Conservation (phyloP, 176 grass and related monocot genomes). For the Cenchrus fungigraminus region DNA sequence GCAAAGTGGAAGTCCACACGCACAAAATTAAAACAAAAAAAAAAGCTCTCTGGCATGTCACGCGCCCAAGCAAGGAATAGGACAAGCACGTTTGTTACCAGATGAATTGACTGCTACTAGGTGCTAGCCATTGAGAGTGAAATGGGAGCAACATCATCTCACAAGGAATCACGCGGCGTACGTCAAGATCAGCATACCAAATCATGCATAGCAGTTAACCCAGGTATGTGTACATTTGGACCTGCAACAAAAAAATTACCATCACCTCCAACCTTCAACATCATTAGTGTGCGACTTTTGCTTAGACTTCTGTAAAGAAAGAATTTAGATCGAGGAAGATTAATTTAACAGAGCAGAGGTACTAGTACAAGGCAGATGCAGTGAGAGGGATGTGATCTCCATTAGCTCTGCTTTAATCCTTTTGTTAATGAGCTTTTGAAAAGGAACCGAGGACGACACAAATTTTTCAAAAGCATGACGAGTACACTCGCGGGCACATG, state of each 20-base stretch:
- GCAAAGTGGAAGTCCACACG: neutral
- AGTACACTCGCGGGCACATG: constrained; percentile 23
- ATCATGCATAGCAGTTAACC: neutral
- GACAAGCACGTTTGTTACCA: neutral
- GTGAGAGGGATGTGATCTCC: neutral
- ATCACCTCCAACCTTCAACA: neutral
- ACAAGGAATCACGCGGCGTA: neutral
- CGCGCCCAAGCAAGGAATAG: neutral
- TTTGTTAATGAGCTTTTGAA: constrained; percentile 32
- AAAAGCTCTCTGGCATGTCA: neutral
- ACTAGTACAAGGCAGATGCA: neutral
- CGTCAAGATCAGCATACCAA: neutral
- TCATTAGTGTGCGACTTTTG: constrained; percentile 2
- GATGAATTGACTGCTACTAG: neutral
- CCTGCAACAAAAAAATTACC: neutral
- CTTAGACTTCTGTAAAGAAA: neutral
- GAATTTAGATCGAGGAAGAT: neutral
- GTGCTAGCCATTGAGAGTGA: neutral
- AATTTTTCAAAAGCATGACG: constrained; percentile 10
- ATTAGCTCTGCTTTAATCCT: constrained; percentile 11
- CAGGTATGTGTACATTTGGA: neutral
- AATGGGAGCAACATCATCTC: neutral
- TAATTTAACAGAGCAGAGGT: neutral
- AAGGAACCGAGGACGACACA: neutral
- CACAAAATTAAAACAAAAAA: too few species aligned